phyloP scores from a whole-genome alignment of 306 rosid species.

The Quillaja saponaria region DNA sequence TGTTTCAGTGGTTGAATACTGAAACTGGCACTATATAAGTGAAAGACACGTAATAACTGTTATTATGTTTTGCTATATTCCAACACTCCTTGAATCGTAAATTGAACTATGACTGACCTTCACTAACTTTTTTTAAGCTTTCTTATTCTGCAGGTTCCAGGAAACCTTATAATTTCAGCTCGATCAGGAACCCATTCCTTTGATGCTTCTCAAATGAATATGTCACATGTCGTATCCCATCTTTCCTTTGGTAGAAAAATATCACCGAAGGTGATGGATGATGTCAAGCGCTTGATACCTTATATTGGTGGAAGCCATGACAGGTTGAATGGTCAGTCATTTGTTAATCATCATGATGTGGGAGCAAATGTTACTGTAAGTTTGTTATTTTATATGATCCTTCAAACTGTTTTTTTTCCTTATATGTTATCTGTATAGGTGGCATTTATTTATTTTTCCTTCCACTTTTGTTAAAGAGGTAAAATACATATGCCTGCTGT shows the following conservation, averaged over 20 bases:
- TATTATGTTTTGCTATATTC: conserved; percentile 14
- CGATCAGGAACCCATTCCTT: conserved; percentile 90
- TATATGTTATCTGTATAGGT: conserved; percentile 21
- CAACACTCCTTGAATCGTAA: conserved; percentile 2
- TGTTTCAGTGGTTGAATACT: neutral
- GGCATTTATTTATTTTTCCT: conserved; percentile 13
- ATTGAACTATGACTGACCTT: neutral
- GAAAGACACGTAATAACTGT: neutral
- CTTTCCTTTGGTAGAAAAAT: conserved; percentile 76
- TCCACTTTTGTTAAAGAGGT: conserved; percentile 14
- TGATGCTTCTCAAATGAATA: conserved; percentile 91
- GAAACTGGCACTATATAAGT: conserved; percentile 8
- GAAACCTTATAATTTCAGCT: conserved; percentile 79
- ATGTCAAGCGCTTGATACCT: conserved; percentile 75
- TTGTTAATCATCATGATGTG: conserved; percentile 62
- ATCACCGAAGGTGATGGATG: conserved; percentile 61
- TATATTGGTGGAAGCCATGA: conserved; percentile 79
- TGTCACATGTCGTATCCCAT: conserved; percentile 85
- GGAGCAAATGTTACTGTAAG: conserved; percentile 94
- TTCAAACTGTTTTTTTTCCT: conserved; percentile 22
- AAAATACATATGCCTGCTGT: conserved; percentile 1
- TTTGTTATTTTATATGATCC: conserved; percentile 24
- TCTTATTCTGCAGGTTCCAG: conserved; percentile 77
- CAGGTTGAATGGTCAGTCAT: conserved; percentile 78
- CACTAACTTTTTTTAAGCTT: conserved; percentile 17